Conservation (phyloP, 192 early-diverging fungal genomes). For the Podila epigama region DNA sequence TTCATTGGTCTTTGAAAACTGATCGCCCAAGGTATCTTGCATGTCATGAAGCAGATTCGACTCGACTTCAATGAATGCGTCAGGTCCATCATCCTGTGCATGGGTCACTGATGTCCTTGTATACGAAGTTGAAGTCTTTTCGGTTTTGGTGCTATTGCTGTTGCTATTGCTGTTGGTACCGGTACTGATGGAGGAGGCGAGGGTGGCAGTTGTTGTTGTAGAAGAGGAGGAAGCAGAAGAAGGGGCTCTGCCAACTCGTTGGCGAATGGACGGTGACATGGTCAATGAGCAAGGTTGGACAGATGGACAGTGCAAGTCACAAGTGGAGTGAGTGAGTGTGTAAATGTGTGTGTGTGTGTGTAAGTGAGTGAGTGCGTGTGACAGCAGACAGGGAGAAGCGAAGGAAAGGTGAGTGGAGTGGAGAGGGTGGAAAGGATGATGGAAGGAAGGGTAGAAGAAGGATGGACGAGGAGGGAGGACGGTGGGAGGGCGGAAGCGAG, state of each 20-base stretch:
- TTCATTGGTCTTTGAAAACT: constrained; percentile 40
- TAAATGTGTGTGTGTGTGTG: neutral
- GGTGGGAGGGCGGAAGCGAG: neutral
- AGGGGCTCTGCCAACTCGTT: constrained; percentile 15
- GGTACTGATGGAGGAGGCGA: neutral
- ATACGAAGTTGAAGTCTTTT: neutral
- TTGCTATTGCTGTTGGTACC: neutral
- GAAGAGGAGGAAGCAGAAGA: constrained; percentile 15
- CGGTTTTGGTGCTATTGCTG: neutral
- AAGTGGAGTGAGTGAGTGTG: no score
- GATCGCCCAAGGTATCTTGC: constrained; percentile 40
- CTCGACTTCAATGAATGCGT: constrained; percentile 44
- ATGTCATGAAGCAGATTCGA: constrained; percentile 37
- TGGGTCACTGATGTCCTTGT: neutral
- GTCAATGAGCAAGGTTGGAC: no score
- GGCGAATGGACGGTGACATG: constrained; percentile 40
- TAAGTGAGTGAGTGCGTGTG: neutral
- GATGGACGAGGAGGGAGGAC: neutral
- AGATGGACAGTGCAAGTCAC: neutral
- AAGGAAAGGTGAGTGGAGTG: neutral
- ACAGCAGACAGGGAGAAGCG: neutral
- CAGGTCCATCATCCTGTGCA: neutral
- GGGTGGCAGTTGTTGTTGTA: constrained; percentile 5
- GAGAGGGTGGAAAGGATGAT: neutral
- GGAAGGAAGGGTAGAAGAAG: neutral